Evolutionary conservation across 164 flowering plant genomes (phyloP), one percentile per base, ranked within the genome.

Genomic region (Dillenia turbinata): DNA sequence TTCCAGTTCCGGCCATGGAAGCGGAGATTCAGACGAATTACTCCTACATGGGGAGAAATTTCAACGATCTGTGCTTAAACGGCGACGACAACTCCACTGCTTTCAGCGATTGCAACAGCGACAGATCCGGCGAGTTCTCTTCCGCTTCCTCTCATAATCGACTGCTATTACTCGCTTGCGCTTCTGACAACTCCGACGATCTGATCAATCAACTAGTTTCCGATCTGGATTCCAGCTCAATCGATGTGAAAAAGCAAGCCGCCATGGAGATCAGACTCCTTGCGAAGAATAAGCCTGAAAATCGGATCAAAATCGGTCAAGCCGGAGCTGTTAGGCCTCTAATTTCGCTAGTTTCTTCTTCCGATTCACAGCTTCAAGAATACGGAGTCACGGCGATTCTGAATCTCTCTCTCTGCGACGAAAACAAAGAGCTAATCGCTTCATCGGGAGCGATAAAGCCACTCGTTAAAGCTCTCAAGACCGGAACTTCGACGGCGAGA

Each of bases 101-200:
- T 52, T 89, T 87, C 68, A 87, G 96, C 56, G 93, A 89, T 46
- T 87, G 92, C 63, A 80, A 82, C 69, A 89, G 93, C 73, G 93
- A 89, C 49, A 73, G 83, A 65, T 89, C 93, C 62, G 92, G 93
- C 3, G 91, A 89, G 71, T 87, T 87, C 60, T 40, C 81, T 0
- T 59, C 85, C 44, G 66, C 86, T 7, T 75, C 89, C 13, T 67
- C 87, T 3, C 68, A 78, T 44, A 66, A 71, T 65, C 73, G 86
- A 44, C 70, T 70, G 6, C 79, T 82, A 1, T 49, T 79, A 2
- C 44, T 78, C 9, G 68, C 85, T 15, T 82, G 86, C 62, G 78
- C 83, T 4, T n/a, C 88, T 5, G 90, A 75, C 8, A 73, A 79
- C 63, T 79, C 85, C 40, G 89, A 85, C 17, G 87, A 85, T 12